Evolutionary conservation across 805 yeast species (phyloP).

Genomic region (Pichia cabralensis): DNA sequence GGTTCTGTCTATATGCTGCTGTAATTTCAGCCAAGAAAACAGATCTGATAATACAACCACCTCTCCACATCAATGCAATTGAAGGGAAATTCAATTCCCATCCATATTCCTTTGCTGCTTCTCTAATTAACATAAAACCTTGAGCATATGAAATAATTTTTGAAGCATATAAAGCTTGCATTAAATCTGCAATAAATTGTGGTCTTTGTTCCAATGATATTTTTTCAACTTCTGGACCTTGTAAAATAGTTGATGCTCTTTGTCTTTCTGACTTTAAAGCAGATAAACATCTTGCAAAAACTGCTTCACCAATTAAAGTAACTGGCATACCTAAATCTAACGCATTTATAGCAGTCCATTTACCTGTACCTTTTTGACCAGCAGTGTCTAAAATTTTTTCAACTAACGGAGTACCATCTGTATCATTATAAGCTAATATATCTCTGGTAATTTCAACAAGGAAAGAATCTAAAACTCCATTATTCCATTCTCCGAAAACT

Average conservation of each 20-base stretch:
- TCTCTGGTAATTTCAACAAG: conserved; percentile 94
- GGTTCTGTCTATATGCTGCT: conserved; percentile 87
- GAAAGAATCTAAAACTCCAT: conserved; percentile 95
- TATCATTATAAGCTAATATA: conserved; percentile 80
- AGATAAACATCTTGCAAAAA: conserved; percentile 90
- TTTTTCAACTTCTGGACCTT: conserved; percentile 66
- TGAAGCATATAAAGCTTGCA: conserved; percentile 97
- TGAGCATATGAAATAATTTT: conserved; percentile 98
- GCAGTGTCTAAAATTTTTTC: conserved; percentile 96
- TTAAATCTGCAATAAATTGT: conserved; percentile 83
- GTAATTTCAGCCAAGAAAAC: conserved; percentile 97
- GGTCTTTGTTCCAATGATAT: conserved; percentile 65
- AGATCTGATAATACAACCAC: conserved; percentile 99
- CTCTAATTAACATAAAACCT: conserved; percentile 98
- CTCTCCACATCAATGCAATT: conserved; percentile 99
- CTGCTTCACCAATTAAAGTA: conserved; percentile 97
- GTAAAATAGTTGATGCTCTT: conserved; percentile 66
- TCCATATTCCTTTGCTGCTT: conserved; percentile 93
- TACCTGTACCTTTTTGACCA: conserved; percentile 99
- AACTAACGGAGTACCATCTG: conserved; percentile 84
- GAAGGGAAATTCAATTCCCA: conserved; percentile 98
- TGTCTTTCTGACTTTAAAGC: conserved; percentile 87
- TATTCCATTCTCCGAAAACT: conserved; percentile 90
- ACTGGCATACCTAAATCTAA: conserved; percentile 97
- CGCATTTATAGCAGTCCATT: conserved; percentile 99